Evolutionary conservation across 1,139 yeast genomes (phyloP).

Genomic region (Blastobotrys apis): DNA sequence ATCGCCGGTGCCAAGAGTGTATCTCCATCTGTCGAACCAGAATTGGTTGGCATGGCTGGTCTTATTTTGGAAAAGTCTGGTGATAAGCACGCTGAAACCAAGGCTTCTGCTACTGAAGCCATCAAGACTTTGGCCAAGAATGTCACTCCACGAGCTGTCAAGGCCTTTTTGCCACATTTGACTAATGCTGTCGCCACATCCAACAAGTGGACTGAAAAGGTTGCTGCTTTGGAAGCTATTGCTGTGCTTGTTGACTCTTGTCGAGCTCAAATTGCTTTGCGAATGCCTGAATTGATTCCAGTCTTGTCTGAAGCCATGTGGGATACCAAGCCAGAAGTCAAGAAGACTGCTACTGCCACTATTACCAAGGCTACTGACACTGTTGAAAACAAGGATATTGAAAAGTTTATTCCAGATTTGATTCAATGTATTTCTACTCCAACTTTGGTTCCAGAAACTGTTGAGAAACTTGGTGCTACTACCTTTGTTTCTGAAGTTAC

Average conservation of each 20-base stretch:
- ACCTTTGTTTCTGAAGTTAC: conserved; percentile 99
- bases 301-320: conserved; percentile 98
- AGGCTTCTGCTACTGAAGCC: conserved; percentile 67
- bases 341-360: conserved; percentile 92
- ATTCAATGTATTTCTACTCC: conserved; percentile 97
- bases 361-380: conserved; percentile 96
- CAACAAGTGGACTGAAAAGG: conserved; percentile 98
- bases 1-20: conserved; percentile 77
- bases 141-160: conserved; percentile 89
- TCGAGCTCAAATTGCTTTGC: conserved; percentile 90
- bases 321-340: conserved; percentile 99
- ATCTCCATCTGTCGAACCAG: conserved; percentile 93
- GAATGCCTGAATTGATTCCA: conserved; percentile 99
- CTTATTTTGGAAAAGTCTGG: conserved; percentile 76
- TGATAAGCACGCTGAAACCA: conserved; percentile 79
- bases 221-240: conserved; percentile 79
- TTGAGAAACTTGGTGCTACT: conserved; percentile 98
- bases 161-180: conserved; percentile 81
- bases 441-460: conserved; percentile 96
- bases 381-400: conserved; percentile 99
- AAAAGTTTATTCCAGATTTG: conserved; percentile 96
- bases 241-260: conserved; percentile 90
- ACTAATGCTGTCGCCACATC: conserved; percentile 64
- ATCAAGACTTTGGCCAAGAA: conserved; percentile 72
- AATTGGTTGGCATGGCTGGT: conserved; percentile 69